phyloP scores from a whole-genome alignment of 345 rosid genomes.

The Aquilaria yunnanensis region DNA sequence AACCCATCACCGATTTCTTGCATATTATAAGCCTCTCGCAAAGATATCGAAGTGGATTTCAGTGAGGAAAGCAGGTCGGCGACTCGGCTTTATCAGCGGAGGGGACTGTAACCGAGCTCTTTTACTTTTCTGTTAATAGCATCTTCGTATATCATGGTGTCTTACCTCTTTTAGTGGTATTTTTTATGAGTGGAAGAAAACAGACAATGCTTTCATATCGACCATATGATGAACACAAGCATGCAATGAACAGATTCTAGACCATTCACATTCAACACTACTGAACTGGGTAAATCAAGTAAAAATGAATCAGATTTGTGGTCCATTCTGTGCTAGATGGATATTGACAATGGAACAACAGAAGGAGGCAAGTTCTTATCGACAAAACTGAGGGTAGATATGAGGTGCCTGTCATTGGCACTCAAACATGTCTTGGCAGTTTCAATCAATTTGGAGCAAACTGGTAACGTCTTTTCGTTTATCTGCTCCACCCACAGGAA shows the following conservation, averaged over 20 bases:
- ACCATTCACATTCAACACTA: background rate
- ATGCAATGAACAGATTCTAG: background rate
- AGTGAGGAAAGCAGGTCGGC: too few species aligned
- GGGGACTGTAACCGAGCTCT: too few species aligned
- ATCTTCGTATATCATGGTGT: too few species aligned
- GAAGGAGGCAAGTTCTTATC: slow-evolving; percentile 29
- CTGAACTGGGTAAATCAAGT: too few species aligned
- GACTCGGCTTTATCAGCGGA: too few species aligned
- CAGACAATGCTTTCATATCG: too few species aligned
- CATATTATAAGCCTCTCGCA: too few species aligned
- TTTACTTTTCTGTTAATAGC: too few species aligned
- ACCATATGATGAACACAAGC: background rate
- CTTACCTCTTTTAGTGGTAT: too few species aligned
- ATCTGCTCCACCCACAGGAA: slow-evolving; percentile 35
- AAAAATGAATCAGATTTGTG: background rate
- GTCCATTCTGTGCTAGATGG: slow-evolving; percentile 7
- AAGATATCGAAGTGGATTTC: too few species aligned
- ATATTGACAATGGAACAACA: slow-evolving; percentile 1
- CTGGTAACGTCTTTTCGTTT: slow-evolving; percentile 27
- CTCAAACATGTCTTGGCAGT: slow-evolving; percentile 47
- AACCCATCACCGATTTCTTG: too few species aligned
- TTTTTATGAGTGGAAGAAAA: too few species aligned
- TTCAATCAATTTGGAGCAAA: slow-evolving; percentile 61
- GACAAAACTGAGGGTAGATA: slow-evolving; percentile 41
- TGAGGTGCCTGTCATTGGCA: slow-evolving; percentile 40